These are phyloP conservation scores for Xylariales sp. DNA, from an alignment of 2,329 filamentous ascomycete genomes.

Conservation along the genomic window DNA sequence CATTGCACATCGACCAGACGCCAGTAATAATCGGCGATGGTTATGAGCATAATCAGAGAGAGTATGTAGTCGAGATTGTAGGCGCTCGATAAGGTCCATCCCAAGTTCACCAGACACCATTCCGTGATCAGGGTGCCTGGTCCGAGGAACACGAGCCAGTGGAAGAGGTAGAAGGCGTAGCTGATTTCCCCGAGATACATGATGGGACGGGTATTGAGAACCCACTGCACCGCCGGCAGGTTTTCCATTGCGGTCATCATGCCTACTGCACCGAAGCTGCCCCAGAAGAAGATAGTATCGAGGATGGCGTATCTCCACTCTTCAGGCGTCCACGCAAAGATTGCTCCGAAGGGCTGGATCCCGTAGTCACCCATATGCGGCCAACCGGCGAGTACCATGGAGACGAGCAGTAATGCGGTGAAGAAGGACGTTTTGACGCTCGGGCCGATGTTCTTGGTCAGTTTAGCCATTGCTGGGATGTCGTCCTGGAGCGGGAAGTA, in stretches of 20 bases:
- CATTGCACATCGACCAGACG: slow-evolving; percentile 1
- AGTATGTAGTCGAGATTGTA: neutral
- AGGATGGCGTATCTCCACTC: neutral
- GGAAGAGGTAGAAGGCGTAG: slow-evolving; percentile 6
- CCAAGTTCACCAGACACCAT: neutral
- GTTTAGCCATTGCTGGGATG: neutral
- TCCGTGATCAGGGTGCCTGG: neutral
- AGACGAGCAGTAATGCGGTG: neutral
- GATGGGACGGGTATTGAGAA: slow-evolving; percentile 1
- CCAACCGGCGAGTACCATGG: slow-evolving; percentile 1
- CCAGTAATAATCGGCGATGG: slow-evolving; percentile 3
- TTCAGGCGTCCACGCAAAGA: neutral
- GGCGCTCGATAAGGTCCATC: neutral
- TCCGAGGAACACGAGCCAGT: neutral
- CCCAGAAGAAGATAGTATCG: slow-evolving; percentile 1
- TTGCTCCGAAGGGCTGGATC: slow-evolving; percentile 1
- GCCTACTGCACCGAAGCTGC: neutral
- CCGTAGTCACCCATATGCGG: neutral
- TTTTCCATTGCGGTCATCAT: neutral
- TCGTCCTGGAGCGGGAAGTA: slow-evolving; percentile 1
- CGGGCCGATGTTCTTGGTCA: neutral
- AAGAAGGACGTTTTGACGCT: neutral
- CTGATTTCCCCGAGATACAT: slow-evolving; percentile 7
- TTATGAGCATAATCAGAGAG: neutral
- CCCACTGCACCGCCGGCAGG: neutral